Evolutionary conservation across 108 stramenopile genomes (phyloP).

Genomic region (Skeletonema grethae): DNA sequence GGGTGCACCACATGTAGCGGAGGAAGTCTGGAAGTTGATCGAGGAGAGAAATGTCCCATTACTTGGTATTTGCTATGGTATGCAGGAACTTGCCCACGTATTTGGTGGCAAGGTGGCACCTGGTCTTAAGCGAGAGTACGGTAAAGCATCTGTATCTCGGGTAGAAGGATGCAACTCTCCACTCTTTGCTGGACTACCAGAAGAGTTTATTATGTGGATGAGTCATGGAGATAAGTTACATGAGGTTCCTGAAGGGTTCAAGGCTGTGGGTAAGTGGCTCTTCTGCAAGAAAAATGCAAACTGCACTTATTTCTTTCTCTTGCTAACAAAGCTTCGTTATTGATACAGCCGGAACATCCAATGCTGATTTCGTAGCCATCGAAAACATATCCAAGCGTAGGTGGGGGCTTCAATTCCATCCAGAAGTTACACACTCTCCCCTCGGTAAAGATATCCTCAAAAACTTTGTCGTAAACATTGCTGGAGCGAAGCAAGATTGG

Average conservation of each 20-base stretch:
- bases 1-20: conserved; percentile 92
- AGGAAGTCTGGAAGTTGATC: conserved; percentile 92
- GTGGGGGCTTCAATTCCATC: conserved; percentile 99
- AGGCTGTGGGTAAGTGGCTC: conserved; percentile 68
- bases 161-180: conserved; percentile 64
- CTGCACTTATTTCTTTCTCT: background rate
- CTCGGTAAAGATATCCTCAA: conserved; percentile 81
- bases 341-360: conserved; percentile 72
- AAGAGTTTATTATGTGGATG: conserved; percentile 97
- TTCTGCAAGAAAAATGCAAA: background rate
- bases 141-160: conserved; percentile 85
- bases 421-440: conserved; percentile 97
- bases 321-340: background rate
- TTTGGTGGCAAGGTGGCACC: conserved; percentile 93
- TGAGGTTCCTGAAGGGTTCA: conserved; percentile 90
- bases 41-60: conserved; percentile 88
- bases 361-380: conserved; percentile 93
- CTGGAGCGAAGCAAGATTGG: conserved; percentile 91
- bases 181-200: conserved; percentile 84
- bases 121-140: conserved; percentile 93
- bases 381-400: conserved; percentile 77
- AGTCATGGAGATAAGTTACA: conserved; percentile 98
- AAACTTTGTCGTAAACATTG: conserved; percentile 92
- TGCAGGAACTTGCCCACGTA: conserved; percentile 88
- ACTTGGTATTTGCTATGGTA: conserved; percentile 98